Evolutionary conservation across 1,284 basidiomycete genomes (phyloP).

Genomic region (Cystobasidium slooffiae): DNA sequence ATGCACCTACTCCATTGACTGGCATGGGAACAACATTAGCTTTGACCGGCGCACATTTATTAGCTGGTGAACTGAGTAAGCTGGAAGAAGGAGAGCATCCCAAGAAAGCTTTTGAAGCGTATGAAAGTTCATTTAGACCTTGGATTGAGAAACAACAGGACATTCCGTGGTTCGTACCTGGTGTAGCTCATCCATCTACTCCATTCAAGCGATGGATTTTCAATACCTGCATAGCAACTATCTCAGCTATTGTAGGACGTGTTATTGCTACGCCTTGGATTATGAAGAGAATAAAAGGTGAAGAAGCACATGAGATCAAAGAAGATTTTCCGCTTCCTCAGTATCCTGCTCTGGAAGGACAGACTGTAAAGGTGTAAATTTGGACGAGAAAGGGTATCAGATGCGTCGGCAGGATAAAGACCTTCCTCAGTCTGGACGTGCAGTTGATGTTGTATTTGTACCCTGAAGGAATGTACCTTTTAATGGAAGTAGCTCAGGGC

Average conservation of each 20-base stretch:
- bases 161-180: conserved; percentile 33
- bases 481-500: too few species aligned
- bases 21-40: conserved; percentile 51
- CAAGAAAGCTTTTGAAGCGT: conserved; percentile 19
- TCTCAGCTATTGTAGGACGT: conserved; percentile 4
- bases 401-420: too few species aligned
- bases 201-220: conserved; percentile 27
- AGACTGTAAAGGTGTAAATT: not conserved
- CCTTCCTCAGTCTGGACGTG: too few species aligned
- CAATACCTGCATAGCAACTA: conserved; percentile 8
- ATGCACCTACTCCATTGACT: conserved; percentile 48
- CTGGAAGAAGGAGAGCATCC: conserved; percentile 19
- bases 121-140: conserved; percentile 25
- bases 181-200: conserved; percentile 23
- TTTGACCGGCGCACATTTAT: conserved; percentile 50
- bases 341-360: conserved; percentile 12
- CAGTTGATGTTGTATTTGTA: too few species aligned
- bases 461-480: too few species aligned
- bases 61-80: conserved; percentile 50
- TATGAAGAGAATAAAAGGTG: not conserved
- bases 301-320: conserved; percentile 9
- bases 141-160: conserved; percentile 28
- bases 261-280: conserved; percentile 15
- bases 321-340: conserved; percentile 21
- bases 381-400: too few species aligned